Conservation (phyloP, 176 grass and related monocot genomes). For the Eragrostis nindensis region DNA sequence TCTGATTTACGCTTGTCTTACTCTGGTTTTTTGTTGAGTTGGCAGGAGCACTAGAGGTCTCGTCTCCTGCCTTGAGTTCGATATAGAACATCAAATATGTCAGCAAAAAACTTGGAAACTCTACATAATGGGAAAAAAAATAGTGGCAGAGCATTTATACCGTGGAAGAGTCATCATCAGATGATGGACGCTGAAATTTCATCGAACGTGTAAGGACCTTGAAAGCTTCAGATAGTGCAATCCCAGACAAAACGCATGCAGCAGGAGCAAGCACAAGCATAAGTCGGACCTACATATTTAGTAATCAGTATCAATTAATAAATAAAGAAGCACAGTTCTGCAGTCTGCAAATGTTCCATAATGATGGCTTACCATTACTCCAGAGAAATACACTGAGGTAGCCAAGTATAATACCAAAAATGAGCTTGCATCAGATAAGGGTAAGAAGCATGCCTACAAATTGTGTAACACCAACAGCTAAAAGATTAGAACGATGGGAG, state of each 20-base stretch:
- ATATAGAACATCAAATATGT: conserved; percentile 38
- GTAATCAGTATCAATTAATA: not conserved
- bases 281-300: conserved; percentile 71
- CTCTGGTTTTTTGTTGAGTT: conserved; percentile 50
- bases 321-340: conserved; percentile 4
- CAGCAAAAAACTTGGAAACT: not conserved
- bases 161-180: conserved; percentile 50
- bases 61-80: conserved; percentile 66
- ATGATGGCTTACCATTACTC: conserved; percentile 81
- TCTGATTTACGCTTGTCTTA: conserved; percentile 55
- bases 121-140: not conserved
- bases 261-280: conserved; percentile 99
- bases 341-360: not conserved
- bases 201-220: conserved; percentile 80
- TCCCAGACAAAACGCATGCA: conserved; percentile 93
- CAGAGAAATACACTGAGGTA: conserved; percentile 96
- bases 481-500: too few relatives aligned
- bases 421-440: conserved; percentile 94
- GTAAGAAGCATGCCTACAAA: conserved; percentile 86
- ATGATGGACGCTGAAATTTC: conserved; percentile 74
- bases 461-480: not conserved
- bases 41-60: conserved; percentile 35
- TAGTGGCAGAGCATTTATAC: conserved; percentile 57
- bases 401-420: conserved; percentile 93
- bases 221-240: conserved; percentile 91